These are phyloP conservation scores for Vitis riparia DNA, from an alignment of 164 flowering plant genomes.

Conservation along the genomic window DNA sequence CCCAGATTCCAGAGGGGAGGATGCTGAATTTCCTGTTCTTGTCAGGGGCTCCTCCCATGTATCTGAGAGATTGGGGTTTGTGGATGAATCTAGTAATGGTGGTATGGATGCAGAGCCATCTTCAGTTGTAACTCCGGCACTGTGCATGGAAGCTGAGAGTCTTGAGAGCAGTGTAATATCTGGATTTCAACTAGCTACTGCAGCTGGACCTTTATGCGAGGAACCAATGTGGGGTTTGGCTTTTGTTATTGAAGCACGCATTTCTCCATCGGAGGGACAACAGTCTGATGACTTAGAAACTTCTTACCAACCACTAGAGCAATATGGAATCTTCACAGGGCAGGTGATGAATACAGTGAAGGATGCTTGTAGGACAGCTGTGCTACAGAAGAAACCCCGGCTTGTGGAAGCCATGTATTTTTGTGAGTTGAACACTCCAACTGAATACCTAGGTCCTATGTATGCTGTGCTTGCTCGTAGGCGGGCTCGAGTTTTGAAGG, in stretches of 20 bases:
- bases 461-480: slow-evolving; percentile 78
- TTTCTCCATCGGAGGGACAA: slow-evolving; percentile 35
- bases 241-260: slow-evolving; percentile 62
- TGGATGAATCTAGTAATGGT: slow-evolving; percentile 15
- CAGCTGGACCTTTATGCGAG: slow-evolving; percentile 87
- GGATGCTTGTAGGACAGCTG: slow-evolving; percentile 81
- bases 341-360: slow-evolving; percentile 86
- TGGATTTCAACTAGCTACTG: slow-evolving; percentile 90
- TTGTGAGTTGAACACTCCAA: slow-evolving; percentile 81
- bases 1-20: slow-evolving; percentile 39
- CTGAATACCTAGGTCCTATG: slow-evolving; percentile 76
- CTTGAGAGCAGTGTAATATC: slow-evolving; percentile 76
- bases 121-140: slow-evolving; percentile 16
- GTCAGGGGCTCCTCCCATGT: slow-evolving; percentile 61
- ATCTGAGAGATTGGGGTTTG: slow-evolving; percentile 66
- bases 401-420: slow-evolving; percentile 89
- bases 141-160: slow-evolving; percentile 50
- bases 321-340: slow-evolving; percentile 67
- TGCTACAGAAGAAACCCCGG: slow-evolving; percentile 76
- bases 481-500: slow-evolving; percentile 76
- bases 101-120: slow-evolving; percentile 19
- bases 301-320: slow-evolving; percentile 39
- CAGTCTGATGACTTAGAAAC: slow-evolving; percentile 37
- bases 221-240: slow-evolving; percentile 97
- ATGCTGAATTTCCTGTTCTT: slow-evolving; percentile 33